phyloP scores from a whole-genome alignment of 2,329 filamentous ascomycete species.

The Purpureocillium lavendulum region DNA sequence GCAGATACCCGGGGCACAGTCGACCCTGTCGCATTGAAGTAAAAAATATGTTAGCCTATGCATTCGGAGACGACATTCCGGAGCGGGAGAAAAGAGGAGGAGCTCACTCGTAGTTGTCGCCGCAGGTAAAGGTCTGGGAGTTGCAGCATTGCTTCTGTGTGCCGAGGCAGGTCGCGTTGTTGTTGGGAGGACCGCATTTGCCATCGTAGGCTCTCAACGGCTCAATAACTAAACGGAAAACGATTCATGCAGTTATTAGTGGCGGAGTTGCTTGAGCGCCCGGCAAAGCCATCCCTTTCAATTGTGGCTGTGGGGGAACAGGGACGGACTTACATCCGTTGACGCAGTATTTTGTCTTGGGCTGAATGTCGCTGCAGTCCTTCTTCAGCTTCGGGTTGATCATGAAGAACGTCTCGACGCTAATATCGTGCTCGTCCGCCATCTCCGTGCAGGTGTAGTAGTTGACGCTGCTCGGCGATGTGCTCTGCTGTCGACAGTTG shows the following conservation, averaged over 20 bases:
- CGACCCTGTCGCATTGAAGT: constrained; percentile 11
- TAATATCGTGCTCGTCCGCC: constrained; percentile 12
- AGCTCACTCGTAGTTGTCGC: constrained; percentile 5
- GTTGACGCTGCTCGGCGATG: constrained; percentile 11
- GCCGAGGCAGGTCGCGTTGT: constrained; percentile 22
- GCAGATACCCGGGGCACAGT: constrained; percentile 22
- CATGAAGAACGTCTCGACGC: constrained; percentile 14
- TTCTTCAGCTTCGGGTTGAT: constrained; percentile 17
- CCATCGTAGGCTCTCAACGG: constrained; percentile 16
- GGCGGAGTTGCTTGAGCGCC: no score
- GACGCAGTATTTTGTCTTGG: constrained; percentile 19
- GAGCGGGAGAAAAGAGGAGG: no score
- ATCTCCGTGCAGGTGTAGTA: constrained; percentile 17
- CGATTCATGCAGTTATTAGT: no score
- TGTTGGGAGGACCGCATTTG: constrained; percentile 19
- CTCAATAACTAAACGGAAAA: constrained; percentile 16
- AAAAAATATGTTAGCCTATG: constrained; percentile 2
- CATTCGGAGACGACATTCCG: no score
- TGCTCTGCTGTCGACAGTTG: constrained; percentile 11
- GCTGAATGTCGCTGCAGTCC: constrained; percentile 19
- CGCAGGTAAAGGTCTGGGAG: constrained; percentile 20
- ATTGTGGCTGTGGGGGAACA: no score
- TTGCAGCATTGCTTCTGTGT: constrained; percentile 22
- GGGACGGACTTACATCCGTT: constrained; percentile 16
- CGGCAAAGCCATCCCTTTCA: no score